A percentile compares a stretch with the other conserved stretches of the same genome.
Evolutionary conservation across 768 basidiomycete species (phyloP).

Genomic region (Boletus barrowsii): DNA sequence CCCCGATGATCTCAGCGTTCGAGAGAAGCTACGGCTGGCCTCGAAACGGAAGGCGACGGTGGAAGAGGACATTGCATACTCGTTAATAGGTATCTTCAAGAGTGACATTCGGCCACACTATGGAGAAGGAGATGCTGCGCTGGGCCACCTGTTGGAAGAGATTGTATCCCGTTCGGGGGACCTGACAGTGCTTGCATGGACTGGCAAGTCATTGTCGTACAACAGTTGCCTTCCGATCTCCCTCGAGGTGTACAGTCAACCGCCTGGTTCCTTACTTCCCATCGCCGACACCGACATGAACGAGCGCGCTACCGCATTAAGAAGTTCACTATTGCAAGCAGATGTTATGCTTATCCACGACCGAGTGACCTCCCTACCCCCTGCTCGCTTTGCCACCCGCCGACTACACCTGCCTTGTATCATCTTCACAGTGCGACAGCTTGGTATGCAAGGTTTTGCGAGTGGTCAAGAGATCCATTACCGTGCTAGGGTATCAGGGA

Average conservation of each 20-base stretch:
- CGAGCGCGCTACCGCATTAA: neutral
- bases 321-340: neutral
- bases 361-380: neutral
- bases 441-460: neutral
- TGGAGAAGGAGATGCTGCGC: slow-evolving; percentile 5
- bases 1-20: slow-evolving; percentile 3
- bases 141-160: slow-evolving; percentile 13
- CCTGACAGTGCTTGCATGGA: slow-evolving; percentile 10
- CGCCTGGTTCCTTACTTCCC: neutral
- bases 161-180: slow-evolving; percentile 8
- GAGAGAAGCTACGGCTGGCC: slow-evolving; percentile 10
- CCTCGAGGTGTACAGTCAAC: neutral
- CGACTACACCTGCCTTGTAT: slow-evolving; percentile 1
- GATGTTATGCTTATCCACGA: neutral
- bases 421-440: neutral
- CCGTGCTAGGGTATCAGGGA: neutral
- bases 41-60: slow-evolving; percentile 4
- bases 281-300: neutral
- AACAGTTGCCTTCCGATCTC: slow-evolving; percentile 12
- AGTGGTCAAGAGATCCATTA: neutral
- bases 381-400: neutral
- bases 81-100: slow-evolving; percentile 10
- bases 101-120: slow-evolving; percentile 7
- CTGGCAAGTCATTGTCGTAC: slow-evolving; percentile 3
- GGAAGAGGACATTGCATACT: slow-evolving; percentile 10